These are phyloP conservation scores for Fusarium pseudonygamai DNA, from an alignment of 2,329 filamentous ascomycete genomes.

Conservation along the genomic window DNA sequence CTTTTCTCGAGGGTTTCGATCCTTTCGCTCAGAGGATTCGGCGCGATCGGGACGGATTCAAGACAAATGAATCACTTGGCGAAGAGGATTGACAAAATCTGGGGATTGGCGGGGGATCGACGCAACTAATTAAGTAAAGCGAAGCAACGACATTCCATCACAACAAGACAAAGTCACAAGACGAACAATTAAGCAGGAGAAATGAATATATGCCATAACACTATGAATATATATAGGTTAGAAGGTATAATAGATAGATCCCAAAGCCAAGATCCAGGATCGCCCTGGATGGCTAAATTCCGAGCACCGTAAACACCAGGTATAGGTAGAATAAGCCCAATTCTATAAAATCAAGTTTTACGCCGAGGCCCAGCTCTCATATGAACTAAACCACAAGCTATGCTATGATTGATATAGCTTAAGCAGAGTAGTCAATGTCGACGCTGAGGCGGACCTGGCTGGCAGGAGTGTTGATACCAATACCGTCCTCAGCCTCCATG, in stretches of 20 bases:
- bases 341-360: slow-evolving; percentile 35
- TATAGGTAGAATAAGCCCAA: slow-evolving; percentile 36
- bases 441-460: slow-evolving; percentile 44
- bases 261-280: slow-evolving; percentile 34
- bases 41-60: not conserved
- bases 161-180: not conserved
- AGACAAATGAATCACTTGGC: slow-evolving; percentile 2
- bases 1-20: not conserved
- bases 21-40: not conserved
- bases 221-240: slow-evolving; percentile 32
- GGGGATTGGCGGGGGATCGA: not conserved
- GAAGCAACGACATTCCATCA: not conserved
- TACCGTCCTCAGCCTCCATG: slow-evolving; percentile 51
- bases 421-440: slow-evolving; percentile 45
- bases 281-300: slow-evolving; percentile 24
- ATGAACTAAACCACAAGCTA: not conserved
- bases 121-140: not conserved
- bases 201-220: slow-evolving; percentile 40
- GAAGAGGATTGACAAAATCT: not conserved
- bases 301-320: slow-evolving; percentile 40
- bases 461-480: slow-evolving; percentile 52
- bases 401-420: not conserved
- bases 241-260: slow-evolving; percentile 31
- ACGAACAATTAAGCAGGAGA: not conserved
- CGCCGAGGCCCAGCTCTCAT: not conserved